phyloP scores from a whole-genome alignment of 306 rosid species.

The Quercus berberidifolia region DNA sequence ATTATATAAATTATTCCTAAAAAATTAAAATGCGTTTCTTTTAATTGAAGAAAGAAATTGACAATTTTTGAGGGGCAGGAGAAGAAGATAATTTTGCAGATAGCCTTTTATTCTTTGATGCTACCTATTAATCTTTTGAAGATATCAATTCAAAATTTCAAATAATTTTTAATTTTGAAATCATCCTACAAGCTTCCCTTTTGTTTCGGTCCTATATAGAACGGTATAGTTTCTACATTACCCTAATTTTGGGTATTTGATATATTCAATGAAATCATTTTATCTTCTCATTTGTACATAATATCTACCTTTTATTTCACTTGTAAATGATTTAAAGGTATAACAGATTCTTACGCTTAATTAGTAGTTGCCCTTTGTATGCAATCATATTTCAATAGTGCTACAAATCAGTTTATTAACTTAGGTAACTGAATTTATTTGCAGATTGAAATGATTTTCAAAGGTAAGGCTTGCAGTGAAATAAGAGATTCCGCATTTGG shows the following conservation, averaged over 20 bases:
- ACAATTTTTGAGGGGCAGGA: no score
- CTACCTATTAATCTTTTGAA: not conserved
- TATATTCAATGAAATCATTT: not conserved
- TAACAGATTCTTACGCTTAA: not conserved
- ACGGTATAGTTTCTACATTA: not conserved
- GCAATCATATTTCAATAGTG: not conserved
- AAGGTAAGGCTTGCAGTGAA: conserved; percentile 75
- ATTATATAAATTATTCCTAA: no score
- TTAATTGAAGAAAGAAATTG: no score
- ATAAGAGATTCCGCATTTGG: conserved; percentile 77
- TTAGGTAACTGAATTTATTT: conserved; percentile 14
- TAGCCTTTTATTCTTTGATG: no score
- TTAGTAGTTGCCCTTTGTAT: not conserved
- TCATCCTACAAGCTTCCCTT: not conserved
- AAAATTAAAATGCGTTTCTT: no score
- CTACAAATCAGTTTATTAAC: conserved; percentile 11
- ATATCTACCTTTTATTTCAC: not conserved
- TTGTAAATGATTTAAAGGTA: not conserved
- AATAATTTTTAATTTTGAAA: not conserved
- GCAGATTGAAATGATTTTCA: conserved; percentile 78
- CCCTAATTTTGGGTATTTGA: not conserved
- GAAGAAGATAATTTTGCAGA: not conserved
- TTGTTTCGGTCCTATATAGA: not conserved
- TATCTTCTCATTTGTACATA: not conserved
- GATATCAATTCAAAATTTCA: not conserved